Percentiles rank a stretch among this genome's conserved stretches.
These are phyloP conservation scores for Mycena filopes DNA, from an alignment of 768 basidiomycete genomes.

Conservation along the genomic window DNA sequence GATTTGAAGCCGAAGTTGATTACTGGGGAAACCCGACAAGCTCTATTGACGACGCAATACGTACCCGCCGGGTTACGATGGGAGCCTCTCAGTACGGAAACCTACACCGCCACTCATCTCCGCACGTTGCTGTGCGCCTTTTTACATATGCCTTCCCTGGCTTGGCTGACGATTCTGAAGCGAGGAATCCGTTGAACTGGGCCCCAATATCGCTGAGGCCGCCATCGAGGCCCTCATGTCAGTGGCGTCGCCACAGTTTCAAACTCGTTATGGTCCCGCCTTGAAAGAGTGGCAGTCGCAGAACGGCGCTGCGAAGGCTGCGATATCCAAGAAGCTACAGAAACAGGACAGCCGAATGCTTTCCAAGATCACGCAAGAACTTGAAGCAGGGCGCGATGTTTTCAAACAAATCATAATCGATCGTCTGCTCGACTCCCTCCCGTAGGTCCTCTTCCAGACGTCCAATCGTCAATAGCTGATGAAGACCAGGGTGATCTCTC, in stretches of 20 bases:
- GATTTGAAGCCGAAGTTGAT: constrained; percentile 14
- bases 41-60: constrained; percentile 10
- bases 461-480: too few relatives aligned
- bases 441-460: neutral
- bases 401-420: constrained; percentile 6
- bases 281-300: constrained; percentile 7
- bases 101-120: neutral
- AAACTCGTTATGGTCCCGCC: neutral
- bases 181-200: constrained; percentile 1
- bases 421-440: constrained; percentile 6
- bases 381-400: neutral
- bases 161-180: neutral
- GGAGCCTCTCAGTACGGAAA: neutral
- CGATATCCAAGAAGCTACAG: neutral
- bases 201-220: neutral
- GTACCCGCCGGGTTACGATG: constrained; percentile 3
- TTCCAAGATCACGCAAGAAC: neutral
- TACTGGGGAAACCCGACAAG: constrained; percentile 15
- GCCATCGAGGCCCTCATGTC: constrained; percentile 14
- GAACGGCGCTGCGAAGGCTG: neutral
- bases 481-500: neutral
- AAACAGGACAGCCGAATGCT: neutral
- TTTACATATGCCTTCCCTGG: neutral
- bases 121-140: constrained; percentile 1
- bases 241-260: neutral